These are phyloP conservation scores for Rhytidiadelphus loreus DNA, from an alignment of 225 moss, liverwort and hornwort genomes.

Conservation along the genomic window DNA sequence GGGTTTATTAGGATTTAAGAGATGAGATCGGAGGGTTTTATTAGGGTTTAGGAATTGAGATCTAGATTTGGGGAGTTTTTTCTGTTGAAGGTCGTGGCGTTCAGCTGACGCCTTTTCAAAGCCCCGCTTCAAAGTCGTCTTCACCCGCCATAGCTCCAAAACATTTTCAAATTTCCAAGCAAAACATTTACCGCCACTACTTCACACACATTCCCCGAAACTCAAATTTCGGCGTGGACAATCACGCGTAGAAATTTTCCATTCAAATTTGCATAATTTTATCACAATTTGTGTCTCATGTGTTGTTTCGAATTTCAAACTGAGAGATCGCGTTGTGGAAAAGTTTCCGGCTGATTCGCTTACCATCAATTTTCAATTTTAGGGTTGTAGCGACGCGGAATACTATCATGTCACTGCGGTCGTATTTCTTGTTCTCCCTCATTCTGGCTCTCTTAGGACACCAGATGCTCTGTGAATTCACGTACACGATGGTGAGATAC, in stretches of 20 bases:
- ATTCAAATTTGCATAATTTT: neutral
- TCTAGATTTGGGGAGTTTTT: neutral
- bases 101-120: neutral
- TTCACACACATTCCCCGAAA: neutral
- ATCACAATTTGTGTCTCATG: neutral
- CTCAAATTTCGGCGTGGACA: neutral
- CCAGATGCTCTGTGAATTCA: constrained; percentile 27
- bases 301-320: neutral
- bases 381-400: neutral
- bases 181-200: neutral
- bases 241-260: neutral
- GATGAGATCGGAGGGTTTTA: neutral
- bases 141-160: neutral
- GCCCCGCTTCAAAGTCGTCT: neutral
- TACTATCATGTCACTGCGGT: neutral
- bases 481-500: neutral
- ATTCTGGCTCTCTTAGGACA: constrained; percentile 22
- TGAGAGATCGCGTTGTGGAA: neutral
- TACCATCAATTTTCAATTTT: neutral
- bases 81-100: constrained; percentile 11
- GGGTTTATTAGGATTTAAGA: neutral
- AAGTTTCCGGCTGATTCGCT: neutral
- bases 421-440: constrained; percentile 24
- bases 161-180: neutral
- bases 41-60: neutral